phyloP scores from a whole-genome alignment of 371 early-diverging fungal genomes.

The Lichtheimia corymbifera region DNA sequence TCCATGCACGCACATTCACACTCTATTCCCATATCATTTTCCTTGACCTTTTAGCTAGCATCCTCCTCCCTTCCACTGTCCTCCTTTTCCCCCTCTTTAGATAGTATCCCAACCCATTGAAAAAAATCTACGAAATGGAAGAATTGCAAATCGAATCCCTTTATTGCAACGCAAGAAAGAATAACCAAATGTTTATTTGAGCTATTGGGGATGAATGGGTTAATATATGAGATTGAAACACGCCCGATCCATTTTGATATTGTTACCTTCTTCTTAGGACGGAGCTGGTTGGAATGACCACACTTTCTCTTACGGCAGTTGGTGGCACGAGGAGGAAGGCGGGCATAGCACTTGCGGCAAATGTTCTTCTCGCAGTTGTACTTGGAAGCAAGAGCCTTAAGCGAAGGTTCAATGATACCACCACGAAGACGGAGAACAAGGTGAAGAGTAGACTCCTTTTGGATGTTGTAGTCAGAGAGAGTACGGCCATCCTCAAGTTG shows the following conservation, averaged over 20 bases:
- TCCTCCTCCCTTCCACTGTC: neutral
- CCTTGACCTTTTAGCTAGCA: neutral
- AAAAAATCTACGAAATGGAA: neutral
- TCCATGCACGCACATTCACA: neutral
- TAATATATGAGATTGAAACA: neutral
- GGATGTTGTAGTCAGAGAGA: constrained; percentile 88
- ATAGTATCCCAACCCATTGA: neutral
- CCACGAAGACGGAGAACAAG: constrained; percentile 98
- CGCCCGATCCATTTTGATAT: neutral
- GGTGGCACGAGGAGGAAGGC: constrained; percentile 99
- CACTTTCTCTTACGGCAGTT: constrained; percentile 99
- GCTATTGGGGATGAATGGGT: constrained; percentile 14
- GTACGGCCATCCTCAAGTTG: constrained; percentile 99
- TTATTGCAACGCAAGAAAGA: constrained; percentile 11
- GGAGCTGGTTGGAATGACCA: constrained; percentile 99
- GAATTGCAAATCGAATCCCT: neutral
- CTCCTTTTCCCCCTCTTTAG: neutral
- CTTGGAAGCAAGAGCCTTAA: constrained; percentile 97
- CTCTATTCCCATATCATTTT: constrained; percentile 2
- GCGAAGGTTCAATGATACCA: constrained; percentile 95
- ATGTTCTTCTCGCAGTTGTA: constrained; percentile 99
- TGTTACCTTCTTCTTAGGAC: constrained; percentile 92
- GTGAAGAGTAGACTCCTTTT: constrained; percentile 98
- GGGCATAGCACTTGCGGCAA: constrained; percentile 99
- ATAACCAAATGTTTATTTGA: constrained; percentile 34